Percentiles rank a stretch among this genome's conserved stretches.
These are phyloP conservation scores for Oryza rufipogon DNA, from an alignment of 176 grass and related monocot species.

Conservation along the genomic window DNA sequence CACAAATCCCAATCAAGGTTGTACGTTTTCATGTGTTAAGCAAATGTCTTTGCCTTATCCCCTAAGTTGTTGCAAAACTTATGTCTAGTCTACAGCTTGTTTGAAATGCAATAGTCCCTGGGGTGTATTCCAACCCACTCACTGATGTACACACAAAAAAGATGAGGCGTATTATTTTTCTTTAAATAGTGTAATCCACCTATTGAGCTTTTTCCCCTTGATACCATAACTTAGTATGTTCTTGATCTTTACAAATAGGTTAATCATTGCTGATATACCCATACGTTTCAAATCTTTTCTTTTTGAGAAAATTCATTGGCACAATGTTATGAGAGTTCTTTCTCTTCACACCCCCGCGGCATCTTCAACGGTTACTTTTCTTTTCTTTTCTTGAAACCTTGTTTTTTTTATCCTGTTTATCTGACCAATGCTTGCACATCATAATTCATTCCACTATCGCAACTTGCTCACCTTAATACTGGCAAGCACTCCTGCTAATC, in stretches of 20 bases:
- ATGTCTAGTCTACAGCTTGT: neutral
- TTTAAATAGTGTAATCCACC: neutral
- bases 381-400: neutral
- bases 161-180: neutral
- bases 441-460: neutral
- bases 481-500: neutral
- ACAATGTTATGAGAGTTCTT: neutral
- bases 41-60: conserved; percentile 7
- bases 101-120: conserved; percentile 1
- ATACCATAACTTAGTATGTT: neutral
- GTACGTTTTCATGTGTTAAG: conserved; percentile 29
- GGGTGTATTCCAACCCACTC: neutral
- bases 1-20: conserved; percentile 58
- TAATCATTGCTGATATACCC: neutral
- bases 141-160: neutral
- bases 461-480: neutral
- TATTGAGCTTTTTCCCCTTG: neutral
- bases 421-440: neutral
- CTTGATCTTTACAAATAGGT: neutral
- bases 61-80: neutral
- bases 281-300: neutral
- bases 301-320: conserved; percentile 7
- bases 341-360: neutral
- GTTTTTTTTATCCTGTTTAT: neutral
- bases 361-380: neutral